Evolutionary conservation across 108 stramenopile species (phyloP).

Genomic region (Mediolabrus comicus): DNA sequence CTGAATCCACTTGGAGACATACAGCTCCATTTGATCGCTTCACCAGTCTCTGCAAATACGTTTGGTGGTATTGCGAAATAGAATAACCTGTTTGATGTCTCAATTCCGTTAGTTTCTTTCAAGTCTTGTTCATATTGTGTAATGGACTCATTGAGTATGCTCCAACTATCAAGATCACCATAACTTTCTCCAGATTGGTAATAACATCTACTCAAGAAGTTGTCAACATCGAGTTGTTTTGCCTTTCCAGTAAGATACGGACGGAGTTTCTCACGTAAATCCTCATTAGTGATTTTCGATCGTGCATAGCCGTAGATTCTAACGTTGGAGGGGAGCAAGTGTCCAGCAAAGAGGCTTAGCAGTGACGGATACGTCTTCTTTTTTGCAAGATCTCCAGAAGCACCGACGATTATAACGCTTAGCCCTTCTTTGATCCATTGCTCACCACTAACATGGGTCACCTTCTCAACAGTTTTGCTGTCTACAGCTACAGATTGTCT

Average conservation of each 20-base stretch:
- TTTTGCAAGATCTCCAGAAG: conserved; percentile 95
- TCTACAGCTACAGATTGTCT: background rate
- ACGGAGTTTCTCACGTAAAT: conserved; percentile 78
- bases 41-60: conserved; percentile 88
- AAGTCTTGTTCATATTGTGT: conserved; percentile 15
- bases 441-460: background rate
- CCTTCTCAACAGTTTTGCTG: background rate
- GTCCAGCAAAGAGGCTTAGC: conserved; percentile 76
- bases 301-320: conserved; percentile 93
- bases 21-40: conserved; percentile 69
- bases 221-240: conserved; percentile 50
- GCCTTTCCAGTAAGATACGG: conserved; percentile 60
- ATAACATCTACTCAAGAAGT: conserved; percentile 70
- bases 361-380: conserved; percentile 97
- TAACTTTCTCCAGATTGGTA: conserved; percentile 83
- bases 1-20: conserved; percentile 85
- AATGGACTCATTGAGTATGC: conserved; percentile 48
- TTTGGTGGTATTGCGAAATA: conserved; percentile 98
- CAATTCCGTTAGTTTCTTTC: conserved; percentile 4
- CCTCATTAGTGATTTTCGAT: conserved; percentile 70
- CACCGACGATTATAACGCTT: conserved; percentile 82
- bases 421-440: conserved; percentile 38
- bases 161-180: conserved; percentile 80
- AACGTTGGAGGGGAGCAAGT: conserved; percentile 72
- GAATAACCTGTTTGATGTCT: conserved; percentile 75